Conservation (phyloP, 2,329 filamentous ascomycete species). For the Exophiala mesophila region DNA sequence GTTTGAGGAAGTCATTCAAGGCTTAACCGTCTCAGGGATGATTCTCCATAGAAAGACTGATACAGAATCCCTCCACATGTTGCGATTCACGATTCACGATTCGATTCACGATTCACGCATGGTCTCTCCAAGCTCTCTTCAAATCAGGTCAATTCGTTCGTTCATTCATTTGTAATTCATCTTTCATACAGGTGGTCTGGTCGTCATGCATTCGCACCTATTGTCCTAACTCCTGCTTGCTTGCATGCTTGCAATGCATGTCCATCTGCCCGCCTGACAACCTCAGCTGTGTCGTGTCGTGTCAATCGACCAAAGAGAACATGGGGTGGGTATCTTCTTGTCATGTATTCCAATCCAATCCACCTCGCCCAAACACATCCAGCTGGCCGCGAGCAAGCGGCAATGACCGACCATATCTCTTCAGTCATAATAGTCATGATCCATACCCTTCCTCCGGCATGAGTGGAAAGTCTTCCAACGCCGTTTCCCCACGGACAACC, state of each 20-base stretch:
- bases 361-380: not conserved
- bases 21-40: slow-evolving; percentile 32
- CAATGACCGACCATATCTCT: not conserved
- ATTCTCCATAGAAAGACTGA: slow-evolving; percentile 45
- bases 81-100: no score
- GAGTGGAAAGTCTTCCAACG: not conserved
- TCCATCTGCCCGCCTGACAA: no score
- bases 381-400: not conserved
- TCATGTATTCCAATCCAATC: not conserved
- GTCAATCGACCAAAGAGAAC: not conserved
- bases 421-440: not conserved
- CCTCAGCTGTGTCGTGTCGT: not conserved
- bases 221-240: not conserved
- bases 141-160: no score
- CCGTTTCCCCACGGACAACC: not conserved
- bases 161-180: slow-evolving; percentile 25
- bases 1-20: slow-evolving; percentile 46
- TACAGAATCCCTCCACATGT: no score
- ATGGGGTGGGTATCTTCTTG: not conserved
- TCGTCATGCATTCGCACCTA: not conserved
- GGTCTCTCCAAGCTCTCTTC: no score
- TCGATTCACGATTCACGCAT: no score
- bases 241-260: not conserved
- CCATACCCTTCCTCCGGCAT: not conserved
- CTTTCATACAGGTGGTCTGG: not conserved